phyloP scores from a whole-genome alignment of 129 eudicot genomes.

The Flaveria bidentis region DNA sequence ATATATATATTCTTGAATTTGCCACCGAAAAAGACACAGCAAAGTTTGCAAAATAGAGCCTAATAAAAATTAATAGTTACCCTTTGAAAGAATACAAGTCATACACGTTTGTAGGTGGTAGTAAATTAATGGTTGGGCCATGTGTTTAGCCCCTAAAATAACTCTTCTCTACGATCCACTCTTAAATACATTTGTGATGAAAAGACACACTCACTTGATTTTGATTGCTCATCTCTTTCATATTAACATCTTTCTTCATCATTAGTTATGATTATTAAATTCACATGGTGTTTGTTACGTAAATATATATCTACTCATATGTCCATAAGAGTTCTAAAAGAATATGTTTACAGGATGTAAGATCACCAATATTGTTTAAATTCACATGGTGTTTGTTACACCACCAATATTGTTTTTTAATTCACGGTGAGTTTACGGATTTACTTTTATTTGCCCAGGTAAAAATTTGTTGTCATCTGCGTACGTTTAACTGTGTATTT shows the following conservation, averaged over 20 bases:
- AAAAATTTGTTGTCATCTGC: too few relatives aligned
- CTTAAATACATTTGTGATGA: neutral
- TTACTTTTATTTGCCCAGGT: too few relatives aligned
- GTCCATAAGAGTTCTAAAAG: too few relatives aligned
- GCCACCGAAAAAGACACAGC: neutral
- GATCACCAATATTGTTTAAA: too few relatives aligned
- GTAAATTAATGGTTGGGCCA: conserved; percentile 19
- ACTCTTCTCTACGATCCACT: neutral
- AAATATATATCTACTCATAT: too few relatives aligned
- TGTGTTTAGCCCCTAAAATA: conserved; percentile 24
- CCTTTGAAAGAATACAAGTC: neutral
- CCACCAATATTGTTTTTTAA: too few relatives aligned
- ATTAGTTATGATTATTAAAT: neutral
- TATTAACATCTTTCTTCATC: neutral
- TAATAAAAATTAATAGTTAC: neutral
- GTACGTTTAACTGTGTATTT: too few relatives aligned
- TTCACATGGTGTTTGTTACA: too few relatives aligned
- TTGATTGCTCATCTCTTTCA: neutral
- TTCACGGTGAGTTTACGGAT: too few relatives aligned
- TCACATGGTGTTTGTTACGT: neutral
- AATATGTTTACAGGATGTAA: too few relatives aligned
- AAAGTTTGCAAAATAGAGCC: neutral
- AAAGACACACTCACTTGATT: neutral
- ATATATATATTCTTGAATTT: too few relatives aligned
- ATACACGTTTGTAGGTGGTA: conserved; percentile 19